Percentiles rank a stretch among this genome's conserved stretches.
Evolutionary conservation across 2,329 filamentous ascomycete genomes (phyloP).

Genomic region (Talaromyces sp.): DNA sequence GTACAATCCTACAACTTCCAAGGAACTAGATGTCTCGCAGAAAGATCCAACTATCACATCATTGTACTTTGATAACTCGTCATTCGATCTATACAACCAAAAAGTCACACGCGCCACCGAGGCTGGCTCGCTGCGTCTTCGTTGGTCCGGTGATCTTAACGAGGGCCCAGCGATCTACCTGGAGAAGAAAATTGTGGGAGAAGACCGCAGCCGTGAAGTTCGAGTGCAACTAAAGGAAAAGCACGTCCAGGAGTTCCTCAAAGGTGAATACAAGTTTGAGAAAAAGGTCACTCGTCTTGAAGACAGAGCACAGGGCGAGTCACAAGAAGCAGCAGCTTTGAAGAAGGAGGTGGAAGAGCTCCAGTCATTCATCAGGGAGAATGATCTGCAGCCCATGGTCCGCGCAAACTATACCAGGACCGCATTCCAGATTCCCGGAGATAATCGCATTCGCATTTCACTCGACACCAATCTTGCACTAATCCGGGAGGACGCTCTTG

Average conservation of each 20-base stretch:
- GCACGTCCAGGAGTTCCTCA: slow-evolving; percentile 82
- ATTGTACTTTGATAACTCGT: slow-evolving; percentile 87
- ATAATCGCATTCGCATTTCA: slow-evolving; percentile 84
- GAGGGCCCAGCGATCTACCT: slow-evolving; percentile 76
- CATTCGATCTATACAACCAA: slow-evolving; percentile 79
- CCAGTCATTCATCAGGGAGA: slow-evolving; percentile 72
- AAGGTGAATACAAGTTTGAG: slow-evolving; percentile 86
- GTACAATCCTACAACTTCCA: slow-evolving; percentile 82
- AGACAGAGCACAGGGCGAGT: slow-evolving; percentile 67
- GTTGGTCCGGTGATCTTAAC: slow-evolving; percentile 86
- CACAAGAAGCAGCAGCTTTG: slow-evolving; percentile 65
- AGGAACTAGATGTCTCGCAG: slow-evolving; percentile 73
- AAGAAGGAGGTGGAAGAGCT: slow-evolving; percentile 71
- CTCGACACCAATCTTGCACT: slow-evolving; percentile 91
- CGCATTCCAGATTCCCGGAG: slow-evolving; percentile 92
- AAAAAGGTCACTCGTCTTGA: slow-evolving; percentile 82
- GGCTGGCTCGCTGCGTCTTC: slow-evolving; percentile 76
- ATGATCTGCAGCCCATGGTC: slow-evolving; percentile 76
- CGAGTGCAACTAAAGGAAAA: slow-evolving; percentile 89
- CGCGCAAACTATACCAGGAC: slow-evolving; percentile 92
- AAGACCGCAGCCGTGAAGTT: slow-evolving; percentile 73
- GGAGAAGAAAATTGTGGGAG: slow-evolving; percentile 84
- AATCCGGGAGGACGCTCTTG: slow-evolving; percentile 72
- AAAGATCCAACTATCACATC: slow-evolving; percentile 88
- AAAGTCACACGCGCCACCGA: slow-evolving; percentile 76